phyloP scores from a whole-genome alignment of 805 yeast genomes.

The Ogataea angusta region DNA sequence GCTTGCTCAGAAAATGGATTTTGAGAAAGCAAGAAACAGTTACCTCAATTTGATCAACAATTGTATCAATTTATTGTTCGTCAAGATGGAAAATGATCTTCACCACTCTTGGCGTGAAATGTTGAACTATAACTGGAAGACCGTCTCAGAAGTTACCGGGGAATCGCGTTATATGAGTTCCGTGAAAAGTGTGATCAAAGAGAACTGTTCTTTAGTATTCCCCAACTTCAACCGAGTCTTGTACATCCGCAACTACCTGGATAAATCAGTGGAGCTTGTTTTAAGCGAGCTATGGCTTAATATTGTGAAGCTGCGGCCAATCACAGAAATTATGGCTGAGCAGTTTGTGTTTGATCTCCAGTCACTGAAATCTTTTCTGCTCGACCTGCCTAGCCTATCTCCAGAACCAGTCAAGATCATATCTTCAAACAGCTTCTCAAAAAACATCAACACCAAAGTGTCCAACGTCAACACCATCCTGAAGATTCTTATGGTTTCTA shows the following conservation, averaged over 20 bases:
- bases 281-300: constrained; percentile 53
- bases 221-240: constrained; percentile 64
- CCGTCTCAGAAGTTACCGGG: constrained; percentile 60
- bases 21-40: constrained; percentile 53
- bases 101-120: constrained; percentile 82
- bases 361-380: constrained; percentile 53
- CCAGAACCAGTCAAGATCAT: constrained; percentile 33
- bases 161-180: constrained; percentile 69
- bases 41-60: constrained; percentile 57
- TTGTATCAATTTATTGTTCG: constrained; percentile 53
- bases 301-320: constrained; percentile 62
- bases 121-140: constrained; percentile 70
- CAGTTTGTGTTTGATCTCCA: constrained; percentile 76
- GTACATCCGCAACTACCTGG: constrained; percentile 71
- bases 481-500: constrained; percentile 61
- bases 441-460: constrained; percentile 25
- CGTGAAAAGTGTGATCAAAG: constrained; percentile 44
- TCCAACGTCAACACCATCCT: constrained; percentile 55
- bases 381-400: constrained; percentile 45
- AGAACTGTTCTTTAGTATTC: constrained; percentile 45
- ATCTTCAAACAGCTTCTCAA: constrained; percentile 24
- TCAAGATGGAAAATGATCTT: constrained; percentile 57
- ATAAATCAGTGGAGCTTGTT: constrained; percentile 66
- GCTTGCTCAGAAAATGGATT: constrained; percentile 41
- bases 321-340: constrained; percentile 69